Base-by-base conservation (phyloP, 2,329 filamentous ascomycete genomes). In the Coniochaeta prunicola region DNA sequence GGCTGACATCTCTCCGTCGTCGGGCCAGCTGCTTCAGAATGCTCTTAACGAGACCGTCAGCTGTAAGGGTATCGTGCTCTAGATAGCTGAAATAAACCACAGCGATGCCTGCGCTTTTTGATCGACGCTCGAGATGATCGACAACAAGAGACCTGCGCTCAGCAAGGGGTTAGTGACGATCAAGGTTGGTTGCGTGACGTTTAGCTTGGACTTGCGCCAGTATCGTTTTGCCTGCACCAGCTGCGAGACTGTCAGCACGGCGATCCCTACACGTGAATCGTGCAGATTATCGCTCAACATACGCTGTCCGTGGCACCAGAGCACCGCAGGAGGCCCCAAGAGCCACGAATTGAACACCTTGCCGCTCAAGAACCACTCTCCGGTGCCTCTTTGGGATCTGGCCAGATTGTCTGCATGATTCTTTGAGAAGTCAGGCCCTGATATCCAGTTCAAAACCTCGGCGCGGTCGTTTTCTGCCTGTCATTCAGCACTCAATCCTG, bases 221-320 rank as follows among this genome's bases (percentile, higher is more conserved):
- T 3, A 79, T 76, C 0, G 77, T 81, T 64, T 81, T 82, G 1
- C 79, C 77, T 0, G 77, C 74, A 3, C 79, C 78, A 0, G 77
- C 77, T 15, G 77, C 76, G 38, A 6, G 10, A 19, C n/a, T 21
- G n/a, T 40, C 12, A 40, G 17, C 36, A 38, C 31, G 31, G 33
- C 15, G 15, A 36, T 13, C 12, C 12, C 33, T n/a, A n/a, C n/a
- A 34, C 31, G 13, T 7, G 31, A 0, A 78, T 76, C 1, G 71
- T 71, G 60, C 76, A 82, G 61, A 78, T 40, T 34, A 34, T n/a
- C 4, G 38, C 17, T 40, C 17, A 19, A 13, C 38, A 4, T 40
- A 40, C 38, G 38, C 8, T 19, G 38, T n/a, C 38, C 38, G 4
- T 4, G 38, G 21, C 38, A 40, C 17, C 38, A 80, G 0, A 82